These are phyloP conservation scores for Barnettozyma populi DNA, from an alignment of 805 yeast genomes.

Conservation along the genomic window DNA sequence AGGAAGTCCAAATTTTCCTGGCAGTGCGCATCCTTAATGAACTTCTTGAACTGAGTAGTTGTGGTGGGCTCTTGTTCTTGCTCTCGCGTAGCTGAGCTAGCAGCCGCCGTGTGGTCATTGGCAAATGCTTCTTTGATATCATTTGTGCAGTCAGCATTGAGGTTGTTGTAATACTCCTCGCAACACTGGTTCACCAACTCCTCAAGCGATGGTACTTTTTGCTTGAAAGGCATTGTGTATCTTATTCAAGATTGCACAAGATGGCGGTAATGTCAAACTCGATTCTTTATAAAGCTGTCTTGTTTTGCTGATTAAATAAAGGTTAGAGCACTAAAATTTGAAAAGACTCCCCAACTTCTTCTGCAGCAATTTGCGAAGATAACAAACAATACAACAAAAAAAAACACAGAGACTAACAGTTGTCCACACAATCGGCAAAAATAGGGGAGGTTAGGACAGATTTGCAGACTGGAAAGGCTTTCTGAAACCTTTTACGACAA, in stretches of 20 bases:
- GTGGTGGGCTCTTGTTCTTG: conserved; percentile 11
- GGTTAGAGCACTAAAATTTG: no score
- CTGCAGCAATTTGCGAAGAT: no score
- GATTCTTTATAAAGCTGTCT: no score
- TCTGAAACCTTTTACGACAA: no score
- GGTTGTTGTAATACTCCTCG: conserved; percentile 18
- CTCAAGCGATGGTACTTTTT: conserved; percentile 21
- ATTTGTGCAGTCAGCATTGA: conserved; percentile 2
- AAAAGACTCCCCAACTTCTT: no score
- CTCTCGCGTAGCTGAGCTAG: not conserved
- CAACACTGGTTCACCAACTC: conserved; percentile 26
- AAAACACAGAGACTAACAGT: no score
- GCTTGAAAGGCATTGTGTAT: not conserved
- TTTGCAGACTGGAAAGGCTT: no score
- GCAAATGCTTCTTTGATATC: not conserved
- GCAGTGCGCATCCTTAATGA: conserved; percentile 36
- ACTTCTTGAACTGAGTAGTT: conserved; percentile 28
- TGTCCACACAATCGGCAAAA: no score
- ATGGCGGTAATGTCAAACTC: no score
- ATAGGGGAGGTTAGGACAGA: no score
- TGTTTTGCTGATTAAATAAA: no score
- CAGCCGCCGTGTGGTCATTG: not conserved
- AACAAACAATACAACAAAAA: no score
- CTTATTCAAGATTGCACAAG: not conserved
- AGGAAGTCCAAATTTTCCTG: conserved; percentile 41